phyloP scores from a whole-genome alignment of 176 grass and related monocot genomes.

The Calamus simplicifolius region DNA sequence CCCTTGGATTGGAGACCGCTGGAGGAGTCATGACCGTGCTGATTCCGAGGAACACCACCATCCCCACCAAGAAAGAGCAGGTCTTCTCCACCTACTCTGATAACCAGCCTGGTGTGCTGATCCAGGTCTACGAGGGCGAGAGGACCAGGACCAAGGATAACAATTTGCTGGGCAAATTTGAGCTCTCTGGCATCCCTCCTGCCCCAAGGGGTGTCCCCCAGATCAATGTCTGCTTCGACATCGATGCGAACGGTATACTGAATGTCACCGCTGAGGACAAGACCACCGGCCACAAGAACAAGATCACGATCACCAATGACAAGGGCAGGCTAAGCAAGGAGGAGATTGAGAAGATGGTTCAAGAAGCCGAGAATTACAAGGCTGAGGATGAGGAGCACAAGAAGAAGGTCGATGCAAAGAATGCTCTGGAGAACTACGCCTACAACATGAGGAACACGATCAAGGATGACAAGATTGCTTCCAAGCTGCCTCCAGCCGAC shows the following conservation, averaged over 20 bases:
- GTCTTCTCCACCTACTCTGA: no score
- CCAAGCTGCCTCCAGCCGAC: background rate
- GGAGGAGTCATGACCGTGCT: no score
- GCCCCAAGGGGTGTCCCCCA: no score
- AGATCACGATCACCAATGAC: constrained; percentile 3
- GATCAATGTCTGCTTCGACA: background rate
- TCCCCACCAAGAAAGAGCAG: no score
- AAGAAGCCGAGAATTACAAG: background rate
- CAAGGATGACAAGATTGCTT: background rate
- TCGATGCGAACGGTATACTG: background rate
- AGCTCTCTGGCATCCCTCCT: no score
- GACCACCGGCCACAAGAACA: background rate
- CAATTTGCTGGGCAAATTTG: no score
- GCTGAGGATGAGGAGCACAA: background rate
- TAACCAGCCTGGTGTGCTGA: no score
- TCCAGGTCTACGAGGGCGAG: no score
- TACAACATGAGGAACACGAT: constrained; percentile 6
- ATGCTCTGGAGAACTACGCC: background rate
- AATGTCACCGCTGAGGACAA: constrained; percentile 1
- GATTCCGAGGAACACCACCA: no score
- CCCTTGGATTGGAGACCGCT: no score
- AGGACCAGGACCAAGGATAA: no score
- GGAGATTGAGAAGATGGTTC: constrained; percentile 1
- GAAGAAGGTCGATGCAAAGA: background rate
- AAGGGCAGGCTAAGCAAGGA: background rate